These are phyloP conservation scores for Viola odorata DNA, from an alignment of 345 rosid genomes.

Conservation along the genomic window DNA sequence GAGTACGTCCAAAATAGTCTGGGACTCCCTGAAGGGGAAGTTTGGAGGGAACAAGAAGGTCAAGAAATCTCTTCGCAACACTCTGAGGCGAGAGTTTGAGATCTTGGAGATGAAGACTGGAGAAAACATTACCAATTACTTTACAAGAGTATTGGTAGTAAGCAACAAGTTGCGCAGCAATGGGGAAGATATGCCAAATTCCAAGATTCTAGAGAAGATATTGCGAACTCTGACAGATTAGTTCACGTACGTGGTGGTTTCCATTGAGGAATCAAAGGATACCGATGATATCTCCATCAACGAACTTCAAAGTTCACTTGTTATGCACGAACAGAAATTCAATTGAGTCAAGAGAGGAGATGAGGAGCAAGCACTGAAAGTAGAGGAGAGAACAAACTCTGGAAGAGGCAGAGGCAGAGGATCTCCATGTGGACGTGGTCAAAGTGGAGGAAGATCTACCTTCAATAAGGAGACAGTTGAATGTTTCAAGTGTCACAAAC, in stretches of 20 bases:
- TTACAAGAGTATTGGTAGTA: neutral
- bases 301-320: slow-evolving; percentile 6
- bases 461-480: neutral
- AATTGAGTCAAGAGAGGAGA: neutral
- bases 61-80: neutral
- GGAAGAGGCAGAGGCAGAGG: neutral
- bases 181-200: neutral
- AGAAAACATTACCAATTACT: neutral
- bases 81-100: neutral
- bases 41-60: too few relatives aligned
- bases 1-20: slow-evolving; percentile 9
- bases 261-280: neutral
- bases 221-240: neutral
- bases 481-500: neutral
- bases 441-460: neutral
- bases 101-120: neutral
- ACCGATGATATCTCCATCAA: neutral
- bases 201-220: neutral
- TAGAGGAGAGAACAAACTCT: too few relatives aligned
- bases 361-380: too few relatives aligned
- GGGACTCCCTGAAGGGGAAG: neutral
- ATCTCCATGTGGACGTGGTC: neutral
- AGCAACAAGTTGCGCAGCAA: neutral
- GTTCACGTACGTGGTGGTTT: slow-evolving; percentile 2
- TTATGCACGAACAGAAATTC: slow-evolving; percentile 1